Evolutionary conservation across 1,284 basidiomycete species (phyloP).

Genomic region (Apiotrichum domesticum): DNA sequence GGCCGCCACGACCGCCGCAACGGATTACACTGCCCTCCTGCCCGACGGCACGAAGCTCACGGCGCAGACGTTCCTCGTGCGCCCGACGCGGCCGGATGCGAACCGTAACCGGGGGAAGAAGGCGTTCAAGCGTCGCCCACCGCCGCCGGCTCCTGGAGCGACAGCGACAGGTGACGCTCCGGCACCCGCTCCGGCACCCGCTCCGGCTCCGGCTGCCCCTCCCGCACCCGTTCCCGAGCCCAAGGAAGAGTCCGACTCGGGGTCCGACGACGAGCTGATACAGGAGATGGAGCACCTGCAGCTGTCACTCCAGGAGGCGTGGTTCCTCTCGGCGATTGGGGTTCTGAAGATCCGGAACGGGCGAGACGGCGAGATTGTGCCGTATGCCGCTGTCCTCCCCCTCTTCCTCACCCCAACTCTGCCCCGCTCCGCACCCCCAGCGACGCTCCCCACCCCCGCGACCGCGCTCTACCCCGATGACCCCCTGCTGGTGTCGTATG

Average conservation of each 20-base stretch:
- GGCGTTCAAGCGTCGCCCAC: slow-evolving; percentile 31
- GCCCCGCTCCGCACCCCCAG: too few relatives aligned
- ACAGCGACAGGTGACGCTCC: neutral
- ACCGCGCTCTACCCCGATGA: slow-evolving; percentile 58
- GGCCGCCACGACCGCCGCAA: neutral
- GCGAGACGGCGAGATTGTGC: slow-evolving; percentile 43
- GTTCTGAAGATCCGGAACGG: slow-evolving; percentile 71
- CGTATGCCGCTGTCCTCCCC: slow-evolving; percentile 50
- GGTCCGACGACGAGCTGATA: slow-evolving; percentile 42
- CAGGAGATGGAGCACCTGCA: slow-evolving; percentile 86
- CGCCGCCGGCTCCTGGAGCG: slow-evolving; percentile 2
- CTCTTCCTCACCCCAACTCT: slow-evolving; percentile 30
- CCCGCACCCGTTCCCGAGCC: neutral
- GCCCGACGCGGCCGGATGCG: slow-evolving; percentile 42
- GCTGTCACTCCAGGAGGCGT: slow-evolving; percentile 83
- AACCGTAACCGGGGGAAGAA: slow-evolving; percentile 42
- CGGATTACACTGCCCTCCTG: neutral
- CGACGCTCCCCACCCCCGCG: neutral
- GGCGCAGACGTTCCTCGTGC: slow-evolving; percentile 44
- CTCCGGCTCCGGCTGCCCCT: neutral
- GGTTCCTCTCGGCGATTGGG: slow-evolving; percentile 81
- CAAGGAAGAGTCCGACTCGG: slow-evolving; percentile 53
- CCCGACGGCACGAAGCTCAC: slow-evolving; percentile 34
- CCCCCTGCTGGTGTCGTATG: slow-evolving; percentile 86
- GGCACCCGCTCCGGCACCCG: neutral